Evolutionary conservation across 140 eudicot species (phyloP).

Genomic region (Cichorium intybus): DNA sequence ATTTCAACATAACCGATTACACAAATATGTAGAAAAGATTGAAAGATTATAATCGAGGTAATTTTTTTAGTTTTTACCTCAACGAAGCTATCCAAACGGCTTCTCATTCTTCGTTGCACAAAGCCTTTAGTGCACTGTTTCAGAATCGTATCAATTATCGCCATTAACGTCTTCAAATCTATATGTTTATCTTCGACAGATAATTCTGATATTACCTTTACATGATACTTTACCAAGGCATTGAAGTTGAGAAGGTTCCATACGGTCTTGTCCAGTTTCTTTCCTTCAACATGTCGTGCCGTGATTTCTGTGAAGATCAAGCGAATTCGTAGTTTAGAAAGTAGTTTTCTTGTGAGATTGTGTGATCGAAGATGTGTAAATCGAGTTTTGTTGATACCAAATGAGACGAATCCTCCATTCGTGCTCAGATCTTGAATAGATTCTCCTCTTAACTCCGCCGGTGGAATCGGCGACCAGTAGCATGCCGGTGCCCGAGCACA

Average conservation of each 20-base stretch:
- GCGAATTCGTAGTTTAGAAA: background rate
- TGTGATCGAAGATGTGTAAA: background rate
- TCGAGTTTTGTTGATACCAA: constrained; percentile 43
- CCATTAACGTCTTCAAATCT: background rate
- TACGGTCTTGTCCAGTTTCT: constrained; percentile 82
- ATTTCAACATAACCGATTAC: constrained; percentile 2
- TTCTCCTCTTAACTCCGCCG: constrained; percentile 81
- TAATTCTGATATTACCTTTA: constrained; percentile 55
- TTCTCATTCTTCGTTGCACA: constrained; percentile 81
- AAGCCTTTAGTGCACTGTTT: constrained; percentile 78
- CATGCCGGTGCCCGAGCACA: constrained; percentile 73
- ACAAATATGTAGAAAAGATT: background rate
- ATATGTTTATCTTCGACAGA: background rate
- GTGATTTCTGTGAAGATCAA: constrained; percentile 50
- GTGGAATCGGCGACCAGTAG: constrained; percentile 91
- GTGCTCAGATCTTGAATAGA: constrained; percentile 77
- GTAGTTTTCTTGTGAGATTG: background rate
- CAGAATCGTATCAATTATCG: constrained; percentile 12
- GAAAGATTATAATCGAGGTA: constrained; percentile 4
- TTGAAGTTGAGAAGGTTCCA: constrained; percentile 90
- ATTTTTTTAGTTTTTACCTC: constrained; percentile 47
- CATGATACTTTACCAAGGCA: constrained; percentile 72
- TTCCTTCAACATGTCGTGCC: constrained; percentile 70
- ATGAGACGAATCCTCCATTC: constrained; percentile 79
- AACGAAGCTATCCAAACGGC: constrained; percentile 67